Percentiles rank a stretch among this genome's conserved stretches.
These are phyloP conservation scores for Penicillium sp. DNA, from an alignment of 2,329 filamentous ascomycete genomes.

Conservation along the genomic window DNA sequence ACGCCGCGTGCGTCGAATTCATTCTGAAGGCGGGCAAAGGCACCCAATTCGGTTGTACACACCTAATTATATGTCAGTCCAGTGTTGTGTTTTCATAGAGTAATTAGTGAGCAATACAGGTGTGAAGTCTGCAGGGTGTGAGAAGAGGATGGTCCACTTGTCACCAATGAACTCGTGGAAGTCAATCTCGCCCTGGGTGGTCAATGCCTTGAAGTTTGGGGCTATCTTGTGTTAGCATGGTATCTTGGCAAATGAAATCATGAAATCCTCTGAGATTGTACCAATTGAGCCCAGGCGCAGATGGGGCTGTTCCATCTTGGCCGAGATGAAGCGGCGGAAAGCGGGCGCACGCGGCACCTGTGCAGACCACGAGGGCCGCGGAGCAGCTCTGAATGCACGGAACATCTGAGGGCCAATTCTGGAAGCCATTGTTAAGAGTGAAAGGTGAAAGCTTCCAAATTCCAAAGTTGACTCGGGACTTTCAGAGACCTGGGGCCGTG, in stretches of 20 bases:
- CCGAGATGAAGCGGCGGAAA: conserved; percentile 30
- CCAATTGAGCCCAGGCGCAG: conserved; percentile 38
- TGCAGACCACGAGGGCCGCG: conserved; percentile 20
- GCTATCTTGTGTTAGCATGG: conserved; percentile 35
- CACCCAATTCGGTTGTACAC: conserved; percentile 92
- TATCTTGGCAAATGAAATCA: neutral
- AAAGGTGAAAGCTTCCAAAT: neutral
- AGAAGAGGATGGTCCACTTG: conserved; percentile 67
- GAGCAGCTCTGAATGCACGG: conserved; percentile 25
- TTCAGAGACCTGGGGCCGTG: neutral
- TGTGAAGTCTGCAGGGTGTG: conserved; percentile 77
- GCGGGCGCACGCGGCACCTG: conserved; percentile 27
- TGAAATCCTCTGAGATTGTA: conserved; percentile 10
- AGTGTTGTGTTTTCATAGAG: neutral
- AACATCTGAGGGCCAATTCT: conserved; percentile 27
- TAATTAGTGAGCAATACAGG: conserved; percentile 57
- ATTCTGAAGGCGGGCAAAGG: conserved; percentile 82
- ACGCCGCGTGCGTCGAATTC: conserved; percentile 84
- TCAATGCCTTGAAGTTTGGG: conserved; percentile 67
- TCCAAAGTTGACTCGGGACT: conserved; percentile 5
- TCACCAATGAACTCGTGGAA: conserved; percentile 69
- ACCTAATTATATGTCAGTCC: neutral
- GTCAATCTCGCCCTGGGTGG: conserved; percentile 63
- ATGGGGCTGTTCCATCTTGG: conserved; percentile 33
- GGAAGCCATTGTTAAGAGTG: conserved; percentile 24